Evolutionary conservation across 2,329 filamentous ascomycete genomes (phyloP).

Genomic region (Curvularia eragrostidis): DNA sequence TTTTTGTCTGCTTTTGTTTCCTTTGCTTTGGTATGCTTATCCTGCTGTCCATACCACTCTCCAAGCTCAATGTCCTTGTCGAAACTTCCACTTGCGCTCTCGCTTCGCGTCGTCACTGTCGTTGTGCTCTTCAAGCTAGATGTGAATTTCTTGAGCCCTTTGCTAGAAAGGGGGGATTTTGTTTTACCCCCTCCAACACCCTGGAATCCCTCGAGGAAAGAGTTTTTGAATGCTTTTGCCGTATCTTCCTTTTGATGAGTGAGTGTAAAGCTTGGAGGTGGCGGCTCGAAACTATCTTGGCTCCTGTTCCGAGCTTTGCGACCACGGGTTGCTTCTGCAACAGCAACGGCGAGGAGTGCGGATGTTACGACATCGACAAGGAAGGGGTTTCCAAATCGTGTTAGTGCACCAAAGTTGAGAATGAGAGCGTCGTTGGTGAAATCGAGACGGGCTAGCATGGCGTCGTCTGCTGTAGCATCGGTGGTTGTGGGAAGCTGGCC

Average conservation of each 20-base stretch:
- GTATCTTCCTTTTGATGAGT: conserved; percentile 34
- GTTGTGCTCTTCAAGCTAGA: conserved; percentile 26
- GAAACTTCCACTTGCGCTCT: conserved; percentile 29
- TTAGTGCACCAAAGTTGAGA: conserved; percentile 54
- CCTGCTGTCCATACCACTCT: conserved; percentile 48
- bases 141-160: conserved; percentile 35
- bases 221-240: conserved; percentile 39
- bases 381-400: conserved; percentile 54
- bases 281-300: conserved; percentile 41
- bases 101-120: conserved; percentile 16
- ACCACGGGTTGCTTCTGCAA: conserved; percentile 53
- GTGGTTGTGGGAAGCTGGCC: conserved; percentile 44
- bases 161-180: conserved; percentile 25
- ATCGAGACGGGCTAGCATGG: conserved; percentile 54
- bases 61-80: conserved; percentile 50
- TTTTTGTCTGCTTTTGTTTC: conserved; percentile 34
- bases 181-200: conserved; percentile 36
- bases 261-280: conserved; percentile 37
- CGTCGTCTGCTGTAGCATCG: conserved; percentile 47
- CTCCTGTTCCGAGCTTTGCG: conserved; percentile 27
- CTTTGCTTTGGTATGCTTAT: conserved; percentile 17
- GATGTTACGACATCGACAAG: conserved; percentile 55
- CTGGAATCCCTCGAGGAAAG: conserved; percentile 44
- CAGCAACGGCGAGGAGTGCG: conserved; percentile 54
- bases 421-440: conserved; percentile 52